Percentiles rank a stretch among this genome's conserved stretches.
These are phyloP conservation scores for Cupressus sempervirens DNA, from an alignment of 75 land plant species.

Conservation along the genomic window DNA sequence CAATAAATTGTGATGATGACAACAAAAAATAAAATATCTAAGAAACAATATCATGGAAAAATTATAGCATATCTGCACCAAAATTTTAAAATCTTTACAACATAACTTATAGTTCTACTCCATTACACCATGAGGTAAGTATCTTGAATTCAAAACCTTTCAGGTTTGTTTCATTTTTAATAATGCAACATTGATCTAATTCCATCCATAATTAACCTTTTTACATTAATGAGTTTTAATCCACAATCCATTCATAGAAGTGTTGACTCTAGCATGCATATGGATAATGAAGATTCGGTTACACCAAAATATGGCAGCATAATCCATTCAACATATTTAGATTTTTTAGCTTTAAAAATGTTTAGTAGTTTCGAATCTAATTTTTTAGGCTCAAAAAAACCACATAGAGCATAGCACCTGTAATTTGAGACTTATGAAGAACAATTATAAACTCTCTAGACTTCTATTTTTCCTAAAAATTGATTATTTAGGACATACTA, in stretches of 20 bases:
- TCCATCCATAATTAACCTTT: background rate
- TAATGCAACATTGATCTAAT: background rate
- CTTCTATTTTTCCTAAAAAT: background rate
- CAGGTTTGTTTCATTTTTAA: background rate
- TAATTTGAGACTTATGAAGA: background rate
- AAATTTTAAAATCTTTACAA: no score
- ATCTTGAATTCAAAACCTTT: background rate
- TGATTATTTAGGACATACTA: background rate
- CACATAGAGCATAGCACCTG: background rate
- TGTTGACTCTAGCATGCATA: background rate
- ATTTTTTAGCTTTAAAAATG: no score
- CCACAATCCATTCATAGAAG: background rate
- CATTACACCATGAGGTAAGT: background rate
- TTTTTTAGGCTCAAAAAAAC: background rate
- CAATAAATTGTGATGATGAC: background rate
- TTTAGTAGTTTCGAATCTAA: background rate
- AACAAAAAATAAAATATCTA: background rate
- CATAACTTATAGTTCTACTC: no score
- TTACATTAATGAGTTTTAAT: background rate
- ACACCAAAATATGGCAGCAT: background rate
- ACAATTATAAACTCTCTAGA: background rate
- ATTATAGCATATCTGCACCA: background rate
- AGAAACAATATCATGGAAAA: background rate
- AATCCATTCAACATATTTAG: background rate
- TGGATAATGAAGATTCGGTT: background rate